Base-by-base conservation (phyloP, 129 eudicot species). In the Flaveria ramosissima region DNA sequence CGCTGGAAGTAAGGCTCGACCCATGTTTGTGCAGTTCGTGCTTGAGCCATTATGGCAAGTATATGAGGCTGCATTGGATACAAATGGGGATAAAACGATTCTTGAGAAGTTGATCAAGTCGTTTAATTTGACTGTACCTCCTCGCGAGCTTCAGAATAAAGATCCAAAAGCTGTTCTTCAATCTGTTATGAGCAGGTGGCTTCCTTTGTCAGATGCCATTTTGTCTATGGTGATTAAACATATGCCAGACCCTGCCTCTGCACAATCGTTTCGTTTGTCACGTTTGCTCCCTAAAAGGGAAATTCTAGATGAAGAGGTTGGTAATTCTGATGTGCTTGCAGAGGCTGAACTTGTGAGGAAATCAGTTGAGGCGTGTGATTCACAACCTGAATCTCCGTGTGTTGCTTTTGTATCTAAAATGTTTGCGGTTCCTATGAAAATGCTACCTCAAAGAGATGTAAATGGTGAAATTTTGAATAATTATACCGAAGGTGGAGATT, bases 31-130 rank as follows among this genome's bases (percentile, higher is more conserved):
- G 77, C 85, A 91, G 74, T 88, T 86, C 76, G 89, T 94, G 59
- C 83, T 94, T 5, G 94, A 91, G 75, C 97, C 97, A 50, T 80
- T 94, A 30, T 94, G 99, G 99, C 89, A 89, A 66, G 97, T 95
- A n/a, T 88, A 95, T 67, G 81, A 86, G 68, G 86, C 86, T 16
- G 83, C 85, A n/a, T 26, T 91, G 83, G 92, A 88, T 81, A 63
- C 79, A 41, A 80, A 86, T 82, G 99, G 90, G 8, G 90, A 89
- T 72, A 91, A 78, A 68, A 86, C 77, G 66, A 61, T 89, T 60
- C 81, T 95, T 60, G 90, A 89, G 57, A 95, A 91, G 83, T 90
- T 89, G 68, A 82, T 95, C 17, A 85, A 83, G 67, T 71, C 82
- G 0, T 95, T 91, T 71, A 86, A 88, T 78, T 78, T 95, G 73